phyloP scores from a whole-genome alignment of 1,139 yeast genomes.

The Hanseniaspora sp. region DNA sequence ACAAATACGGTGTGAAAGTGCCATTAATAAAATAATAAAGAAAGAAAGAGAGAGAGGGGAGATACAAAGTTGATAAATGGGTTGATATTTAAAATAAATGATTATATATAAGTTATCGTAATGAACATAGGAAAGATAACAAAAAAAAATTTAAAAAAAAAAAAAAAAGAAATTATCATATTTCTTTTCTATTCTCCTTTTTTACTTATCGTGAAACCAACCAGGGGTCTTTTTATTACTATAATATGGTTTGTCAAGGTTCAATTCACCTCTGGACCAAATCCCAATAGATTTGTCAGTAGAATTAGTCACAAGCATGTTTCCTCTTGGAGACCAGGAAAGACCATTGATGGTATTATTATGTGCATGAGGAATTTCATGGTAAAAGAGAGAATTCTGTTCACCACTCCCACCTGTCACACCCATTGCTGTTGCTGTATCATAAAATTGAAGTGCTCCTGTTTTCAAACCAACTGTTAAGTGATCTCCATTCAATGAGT shows the following conservation, averaged over 20 bases:
- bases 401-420: no score
- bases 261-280: slow-evolving; percentile 9
- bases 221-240: not conserved
- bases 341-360: slow-evolving; percentile 4
- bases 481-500: slow-evolving; percentile 5
- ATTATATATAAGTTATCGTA: not conserved
- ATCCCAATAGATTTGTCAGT: slow-evolving; percentile 11
- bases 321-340: slow-evolving; percentile 12
- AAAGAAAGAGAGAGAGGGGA: not conserved
- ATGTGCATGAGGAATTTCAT: slow-evolving; percentile 14
- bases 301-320: slow-evolving; percentile 7
- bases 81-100: not conserved
- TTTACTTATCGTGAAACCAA: not conserved
- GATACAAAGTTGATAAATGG: no score
- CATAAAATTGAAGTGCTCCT: slow-evolving; percentile 9
- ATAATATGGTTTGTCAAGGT: slow-evolving; percentile 7
- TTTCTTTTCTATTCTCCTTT: not conserved
- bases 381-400: not conserved
- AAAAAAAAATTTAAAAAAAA: not conserved
- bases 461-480: slow-evolving; percentile 8
- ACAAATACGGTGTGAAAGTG: not conserved
- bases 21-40: not conserved
- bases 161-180: not conserved
- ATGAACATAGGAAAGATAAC: not conserved
- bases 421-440: no score